Evolutionary conservation across 2,329 filamentous ascomycete genomes (phyloP).

Genomic region (Fusarium compactum): DNA sequence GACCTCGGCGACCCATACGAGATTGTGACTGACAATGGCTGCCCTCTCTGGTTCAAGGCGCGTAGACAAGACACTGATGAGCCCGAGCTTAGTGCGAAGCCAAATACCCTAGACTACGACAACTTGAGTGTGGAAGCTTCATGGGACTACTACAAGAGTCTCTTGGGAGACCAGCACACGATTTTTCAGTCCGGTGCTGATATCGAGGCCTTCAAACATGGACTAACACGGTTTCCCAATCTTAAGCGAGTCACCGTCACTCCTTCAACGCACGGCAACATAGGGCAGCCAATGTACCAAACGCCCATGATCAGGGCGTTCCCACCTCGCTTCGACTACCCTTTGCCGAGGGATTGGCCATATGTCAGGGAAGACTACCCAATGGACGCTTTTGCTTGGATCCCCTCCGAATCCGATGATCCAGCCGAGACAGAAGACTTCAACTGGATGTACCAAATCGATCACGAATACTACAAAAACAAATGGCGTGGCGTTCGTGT

Average conservation of each 20-base stretch:
- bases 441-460: neutral
- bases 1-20: neutral
- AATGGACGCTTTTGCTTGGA: too few species aligned
- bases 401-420: too few species aligned
- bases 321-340: conserved; percentile 4
- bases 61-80: neutral
- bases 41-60: conserved; percentile 2
- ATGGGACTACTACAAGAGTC: neutral
- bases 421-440: neutral
- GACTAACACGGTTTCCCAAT: neutral
- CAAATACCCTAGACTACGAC: neutral
- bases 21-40: neutral
- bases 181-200: neutral
- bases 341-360: neutral
- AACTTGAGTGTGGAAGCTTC: neutral
- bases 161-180: neutral
- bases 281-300: neutral
- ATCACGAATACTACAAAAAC: neutral
- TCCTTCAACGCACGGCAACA: neutral
- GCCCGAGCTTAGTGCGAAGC: neutral
- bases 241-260: neutral
- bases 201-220: conserved; percentile 1
- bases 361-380: too few species aligned
- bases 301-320: conserved; percentile 13
- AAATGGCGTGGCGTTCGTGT: conserved; percentile 1